phyloP scores from a whole-genome alignment of 1,284 basidiomycete genomes.

The Sporisorium scitamineum region DNA sequence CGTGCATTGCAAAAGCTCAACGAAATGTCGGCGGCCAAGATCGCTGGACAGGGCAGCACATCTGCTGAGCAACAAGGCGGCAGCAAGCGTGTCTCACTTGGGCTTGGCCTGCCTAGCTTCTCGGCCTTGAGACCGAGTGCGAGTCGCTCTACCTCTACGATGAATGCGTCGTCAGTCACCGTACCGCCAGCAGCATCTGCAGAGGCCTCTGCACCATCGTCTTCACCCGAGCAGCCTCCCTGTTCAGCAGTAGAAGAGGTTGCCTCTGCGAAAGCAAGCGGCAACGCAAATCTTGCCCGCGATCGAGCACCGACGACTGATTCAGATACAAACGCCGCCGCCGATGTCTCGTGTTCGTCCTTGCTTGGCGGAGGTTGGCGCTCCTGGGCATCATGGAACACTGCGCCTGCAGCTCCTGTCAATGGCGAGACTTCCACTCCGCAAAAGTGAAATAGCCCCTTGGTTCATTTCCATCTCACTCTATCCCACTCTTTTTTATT shows the following conservation, averaged over 20 bases:
- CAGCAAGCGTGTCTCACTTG: slow-evolving; percentile 34
- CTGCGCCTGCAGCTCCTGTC: not conserved
- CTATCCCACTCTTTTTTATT: not conserved
- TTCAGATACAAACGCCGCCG: not conserved
- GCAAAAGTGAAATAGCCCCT: slow-evolving; percentile 4
- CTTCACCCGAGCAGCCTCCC: not conserved
- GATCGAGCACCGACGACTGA: not conserved
- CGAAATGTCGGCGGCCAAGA: slow-evolving; percentile 45
- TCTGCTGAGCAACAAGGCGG: slow-evolving; percentile 6
- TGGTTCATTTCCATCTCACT: not conserved
- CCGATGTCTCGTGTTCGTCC: slow-evolving; percentile 11
- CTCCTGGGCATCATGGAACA: slow-evolving; percentile 39
- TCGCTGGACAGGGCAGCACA: slow-evolving; percentile 18
- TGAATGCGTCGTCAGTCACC: not conserved
- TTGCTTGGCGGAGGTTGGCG: slow-evolving; percentile 29
- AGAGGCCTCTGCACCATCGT: not conserved
- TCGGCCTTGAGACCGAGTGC: slow-evolving; percentile 26
- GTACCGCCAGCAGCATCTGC: not conserved
- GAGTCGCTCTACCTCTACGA: slow-evolving; percentile 21
- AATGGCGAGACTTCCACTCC: slow-evolving; percentile 4
- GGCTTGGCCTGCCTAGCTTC: slow-evolving; percentile 41
- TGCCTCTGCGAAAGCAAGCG: not conserved
- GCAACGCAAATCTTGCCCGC: not conserved
- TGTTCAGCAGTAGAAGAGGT: not conserved
- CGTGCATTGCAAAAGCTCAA: slow-evolving; percentile 45